Evolutionary conservation across 2,329 filamentous ascomycete species (phyloP).

Genomic region (Parafenestella ontariensis): DNA sequence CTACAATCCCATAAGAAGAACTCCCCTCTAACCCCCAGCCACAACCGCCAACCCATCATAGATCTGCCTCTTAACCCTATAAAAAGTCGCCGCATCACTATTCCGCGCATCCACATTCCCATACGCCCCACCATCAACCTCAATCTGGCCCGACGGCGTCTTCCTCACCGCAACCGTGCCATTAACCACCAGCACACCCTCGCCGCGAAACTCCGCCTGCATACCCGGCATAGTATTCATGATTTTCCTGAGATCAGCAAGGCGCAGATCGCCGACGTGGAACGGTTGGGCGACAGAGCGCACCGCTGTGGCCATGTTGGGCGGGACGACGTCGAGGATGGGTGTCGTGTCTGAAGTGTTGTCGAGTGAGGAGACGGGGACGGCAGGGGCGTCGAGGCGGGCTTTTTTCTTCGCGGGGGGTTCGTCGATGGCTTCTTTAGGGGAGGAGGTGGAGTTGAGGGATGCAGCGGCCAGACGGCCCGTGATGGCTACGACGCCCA

Average conservation of each 20-base stretch:
- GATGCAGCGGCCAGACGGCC: constrained; percentile 68
- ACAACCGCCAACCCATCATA: constrained; percentile 95
- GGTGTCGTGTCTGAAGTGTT: constrained; percentile 60
- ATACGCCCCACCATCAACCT: constrained; percentile 70
- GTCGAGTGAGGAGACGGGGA: constrained; percentile 55
- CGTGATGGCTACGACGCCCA: constrained; percentile 92
- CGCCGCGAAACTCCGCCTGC: constrained; percentile 88
- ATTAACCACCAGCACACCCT: constrained; percentile 90
- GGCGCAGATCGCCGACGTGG: constrained; percentile 89
- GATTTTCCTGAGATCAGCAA: constrained; percentile 84
- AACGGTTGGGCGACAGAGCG: constrained; percentile 83
- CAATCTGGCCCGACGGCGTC: constrained; percentile 83
- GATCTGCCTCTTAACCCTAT: constrained; percentile 86
- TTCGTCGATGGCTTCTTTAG: constrained; percentile 51
- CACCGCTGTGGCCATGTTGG: constrained; percentile 72
- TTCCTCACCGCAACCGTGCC: constrained; percentile 88
- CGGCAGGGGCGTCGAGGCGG: constrained; percentile 47
- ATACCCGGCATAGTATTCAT: constrained; percentile 80
- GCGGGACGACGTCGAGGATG: constrained; percentile 65
- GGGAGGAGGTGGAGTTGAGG: constrained; percentile 46
- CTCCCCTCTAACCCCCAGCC: constrained; percentile 58
- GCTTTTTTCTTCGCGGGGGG: constrained; percentile 61
- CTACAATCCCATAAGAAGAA: no score
- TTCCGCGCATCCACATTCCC: constrained; percentile 51
- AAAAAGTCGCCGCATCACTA: constrained; percentile 71